These are phyloP conservation scores for Aechmea fasciata DNA, from an alignment of 176 grass and related monocot species.

Conservation along the genomic window DNA sequence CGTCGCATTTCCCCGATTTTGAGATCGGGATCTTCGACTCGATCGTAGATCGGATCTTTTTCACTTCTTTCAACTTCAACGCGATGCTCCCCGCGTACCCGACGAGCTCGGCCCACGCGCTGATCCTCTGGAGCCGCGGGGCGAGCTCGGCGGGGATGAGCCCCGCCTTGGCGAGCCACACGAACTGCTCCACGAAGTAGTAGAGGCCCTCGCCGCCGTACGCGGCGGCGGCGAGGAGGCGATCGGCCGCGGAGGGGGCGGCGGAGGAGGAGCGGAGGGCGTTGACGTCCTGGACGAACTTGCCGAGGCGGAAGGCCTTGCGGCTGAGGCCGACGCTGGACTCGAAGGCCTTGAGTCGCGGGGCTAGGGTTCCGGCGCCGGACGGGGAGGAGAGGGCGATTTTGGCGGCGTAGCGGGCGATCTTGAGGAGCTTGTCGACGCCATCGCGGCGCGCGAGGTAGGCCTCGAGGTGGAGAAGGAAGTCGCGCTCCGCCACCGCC, in stretches of 20 bases:
- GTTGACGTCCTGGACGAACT: slow-evolving; percentile 82
- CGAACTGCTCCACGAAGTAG: slow-evolving; percentile 27
- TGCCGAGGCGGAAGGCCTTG: slow-evolving; percentile 93
- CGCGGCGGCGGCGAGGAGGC: slow-evolving; percentile 12
- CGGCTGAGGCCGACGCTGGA: slow-evolving; percentile 74
- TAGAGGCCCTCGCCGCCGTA: slow-evolving; percentile 27
- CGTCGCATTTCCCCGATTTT: background rate
- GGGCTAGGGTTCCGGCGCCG: slow-evolving; percentile 23
- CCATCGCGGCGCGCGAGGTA: slow-evolving; percentile 88
- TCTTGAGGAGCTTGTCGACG: slow-evolving; percentile 98
- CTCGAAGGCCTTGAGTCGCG: slow-evolving; percentile 70
- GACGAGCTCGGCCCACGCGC: slow-evolving; percentile 23
- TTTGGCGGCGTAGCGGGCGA: slow-evolving; percentile 75
- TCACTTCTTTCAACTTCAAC: slow-evolving; percentile 14
- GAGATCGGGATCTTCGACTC: background rate
- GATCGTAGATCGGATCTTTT: slow-evolving; percentile 9
- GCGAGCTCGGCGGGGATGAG: slow-evolving; percentile 11
- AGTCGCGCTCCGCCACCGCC: slow-evolving; percentile 34
- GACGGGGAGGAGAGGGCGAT: slow-evolving; percentile 47
- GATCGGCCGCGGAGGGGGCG: slow-evolving; percentile 10
- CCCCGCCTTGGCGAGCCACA: slow-evolving; percentile 23
- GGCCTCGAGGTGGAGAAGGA: slow-evolving; percentile 75
- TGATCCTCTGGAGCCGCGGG: slow-evolving; percentile 19
- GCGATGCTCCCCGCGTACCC: slow-evolving; percentile 16
- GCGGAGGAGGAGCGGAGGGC: slow-evolving; percentile 37